These are phyloP conservation scores for Sporormia fimetaria DNA, from an alignment of 495 filamentous ascomycete genomes.

Conservation along the genomic window DNA sequence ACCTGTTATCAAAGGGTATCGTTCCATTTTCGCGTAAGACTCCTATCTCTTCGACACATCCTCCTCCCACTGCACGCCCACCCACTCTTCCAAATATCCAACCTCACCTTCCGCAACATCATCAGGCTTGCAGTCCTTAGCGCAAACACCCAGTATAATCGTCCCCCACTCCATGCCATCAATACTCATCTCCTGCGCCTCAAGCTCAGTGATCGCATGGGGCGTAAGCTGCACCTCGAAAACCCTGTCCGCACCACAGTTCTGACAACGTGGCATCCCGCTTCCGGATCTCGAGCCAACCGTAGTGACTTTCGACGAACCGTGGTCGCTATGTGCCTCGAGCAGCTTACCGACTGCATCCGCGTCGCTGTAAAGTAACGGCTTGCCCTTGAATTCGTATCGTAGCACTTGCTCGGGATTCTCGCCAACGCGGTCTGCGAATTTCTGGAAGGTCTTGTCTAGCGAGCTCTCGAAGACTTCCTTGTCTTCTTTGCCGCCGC, in stretches of 20 bases:
- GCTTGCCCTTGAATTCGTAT: conserved; percentile 75
- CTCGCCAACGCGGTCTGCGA: conserved; percentile 76
- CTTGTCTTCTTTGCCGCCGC: conserved; percentile 57
- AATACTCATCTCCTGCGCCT: conserved; percentile 62
- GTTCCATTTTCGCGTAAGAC: too few species aligned
- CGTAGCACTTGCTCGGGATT: conserved; percentile 91
- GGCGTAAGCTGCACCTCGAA: conserved; percentile 89
- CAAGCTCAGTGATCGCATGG: conserved; percentile 79
- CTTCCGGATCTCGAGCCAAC: conserved; percentile 19
- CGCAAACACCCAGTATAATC: conserved; percentile 80
- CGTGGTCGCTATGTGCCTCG: conserved; percentile 26
- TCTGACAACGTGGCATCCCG: conserved; percentile 60
- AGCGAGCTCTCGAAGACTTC: conserved; percentile 72
- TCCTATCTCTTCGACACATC: conserved; percentile 17
- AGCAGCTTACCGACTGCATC: conserved; percentile 65
- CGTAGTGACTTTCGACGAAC: conserved; percentile 27
- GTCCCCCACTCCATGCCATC: conserved; percentile 99
- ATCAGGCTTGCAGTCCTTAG: conserved; percentile 51
- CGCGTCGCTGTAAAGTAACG: conserved; percentile 66
- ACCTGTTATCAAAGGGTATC: too few species aligned
- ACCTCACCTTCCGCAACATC: conserved; percentile 36
- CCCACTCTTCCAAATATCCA: conserved; percentile 88
- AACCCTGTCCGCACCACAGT: conserved; percentile 62
- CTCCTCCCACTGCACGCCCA: conserved; percentile 96
- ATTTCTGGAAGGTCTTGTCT: conserved; percentile 82